phyloP scores from a whole-genome alignment of 2,329 filamentous ascomycete genomes.

The Tolypocladium ophioglossoides region DNA sequence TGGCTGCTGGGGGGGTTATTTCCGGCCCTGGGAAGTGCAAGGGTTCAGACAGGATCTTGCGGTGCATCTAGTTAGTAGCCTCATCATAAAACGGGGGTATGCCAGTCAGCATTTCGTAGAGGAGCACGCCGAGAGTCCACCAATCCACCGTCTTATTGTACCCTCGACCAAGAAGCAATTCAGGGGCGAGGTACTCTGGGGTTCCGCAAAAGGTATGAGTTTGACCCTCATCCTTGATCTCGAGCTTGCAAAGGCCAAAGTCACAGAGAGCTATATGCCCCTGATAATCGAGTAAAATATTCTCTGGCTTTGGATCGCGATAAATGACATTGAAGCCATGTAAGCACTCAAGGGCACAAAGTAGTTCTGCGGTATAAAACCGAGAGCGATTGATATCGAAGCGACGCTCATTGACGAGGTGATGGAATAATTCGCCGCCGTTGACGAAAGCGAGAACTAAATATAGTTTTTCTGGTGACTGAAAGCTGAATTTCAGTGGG shows the following conservation, averaged over 20 bases:
- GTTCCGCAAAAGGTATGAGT: constrained; percentile 99
- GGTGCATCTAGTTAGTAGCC: constrained; percentile 99
- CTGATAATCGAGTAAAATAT: constrained; percentile 94
- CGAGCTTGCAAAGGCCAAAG: constrained; percentile 94
- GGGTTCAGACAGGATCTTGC: constrained; percentile 94
- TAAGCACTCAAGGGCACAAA: constrained; percentile 90
- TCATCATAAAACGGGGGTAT: constrained; percentile 97
- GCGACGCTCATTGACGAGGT: constrained; percentile 89
- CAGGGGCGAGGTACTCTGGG: constrained; percentile 91
- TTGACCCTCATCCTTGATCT: constrained; percentile 98
- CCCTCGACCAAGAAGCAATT: constrained; percentile 83
- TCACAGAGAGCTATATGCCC: constrained; percentile 97
- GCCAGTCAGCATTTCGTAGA: constrained; percentile 98
- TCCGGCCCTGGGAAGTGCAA: constrained; percentile 75
- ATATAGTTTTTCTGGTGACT: constrained; percentile 96
- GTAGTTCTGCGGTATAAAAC: constrained; percentile 93
- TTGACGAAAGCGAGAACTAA: constrained; percentile 96
- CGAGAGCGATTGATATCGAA: constrained; percentile 95
- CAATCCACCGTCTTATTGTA: constrained; percentile 98
- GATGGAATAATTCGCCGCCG: constrained; percentile 93
- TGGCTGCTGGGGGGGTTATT: constrained; percentile 83
- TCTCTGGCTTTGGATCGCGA: constrained; percentile 64
- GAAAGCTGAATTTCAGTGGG: constrained; percentile 96
- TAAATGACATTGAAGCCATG: constrained; percentile 99
- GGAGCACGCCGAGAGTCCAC: constrained; percentile 97